phyloP scores from a whole-genome alignment of 1,284 basidiomycete species.

The Ceratobasidium sp. region DNA sequence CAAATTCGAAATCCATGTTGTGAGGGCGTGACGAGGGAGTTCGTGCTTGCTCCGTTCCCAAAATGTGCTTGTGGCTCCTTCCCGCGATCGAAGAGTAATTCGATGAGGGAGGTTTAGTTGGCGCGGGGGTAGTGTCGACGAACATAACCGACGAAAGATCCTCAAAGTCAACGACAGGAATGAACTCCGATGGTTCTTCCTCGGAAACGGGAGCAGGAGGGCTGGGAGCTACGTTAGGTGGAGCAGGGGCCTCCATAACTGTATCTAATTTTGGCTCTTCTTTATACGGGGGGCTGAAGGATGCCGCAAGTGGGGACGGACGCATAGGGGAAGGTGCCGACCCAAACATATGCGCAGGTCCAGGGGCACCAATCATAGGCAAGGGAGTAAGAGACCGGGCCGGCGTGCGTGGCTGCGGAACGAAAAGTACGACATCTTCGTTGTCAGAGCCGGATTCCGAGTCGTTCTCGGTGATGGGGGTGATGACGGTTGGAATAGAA shows the following conservation, averaged over 20 bases:
- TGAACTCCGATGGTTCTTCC: neutral
- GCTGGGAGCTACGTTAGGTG: neutral
- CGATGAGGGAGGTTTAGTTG: neutral
- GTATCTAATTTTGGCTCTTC: conserved; percentile 5
- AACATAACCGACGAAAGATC: conserved; percentile 29
- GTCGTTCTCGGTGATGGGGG: neutral
- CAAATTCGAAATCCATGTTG: neutral
- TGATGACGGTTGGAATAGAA: neutral
- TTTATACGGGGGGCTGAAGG: conserved; percentile 24
- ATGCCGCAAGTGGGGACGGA: conserved; percentile 21
- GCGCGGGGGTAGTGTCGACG: conserved; percentile 27
- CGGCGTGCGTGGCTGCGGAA: conserved; percentile 27
- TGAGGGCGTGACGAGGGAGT: neutral
- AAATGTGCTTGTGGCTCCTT: neutral
- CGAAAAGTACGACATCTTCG: conserved; percentile 28
- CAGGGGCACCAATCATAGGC: conserved; percentile 6
- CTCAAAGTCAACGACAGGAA: conserved; percentile 29
- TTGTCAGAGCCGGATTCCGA: conserved; percentile 28
- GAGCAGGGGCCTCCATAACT: neutral
- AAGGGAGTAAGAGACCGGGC: conserved; percentile 19
- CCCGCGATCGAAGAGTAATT: neutral
- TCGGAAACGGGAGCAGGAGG: neutral
- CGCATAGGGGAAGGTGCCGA: conserved; percentile 17
- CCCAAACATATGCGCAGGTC: conserved; percentile 6
- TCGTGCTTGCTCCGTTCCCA: neutral